Evolutionary conservation across 2,329 filamentous ascomycete species (phyloP).

Genomic region (Xylaria sp.): DNA sequence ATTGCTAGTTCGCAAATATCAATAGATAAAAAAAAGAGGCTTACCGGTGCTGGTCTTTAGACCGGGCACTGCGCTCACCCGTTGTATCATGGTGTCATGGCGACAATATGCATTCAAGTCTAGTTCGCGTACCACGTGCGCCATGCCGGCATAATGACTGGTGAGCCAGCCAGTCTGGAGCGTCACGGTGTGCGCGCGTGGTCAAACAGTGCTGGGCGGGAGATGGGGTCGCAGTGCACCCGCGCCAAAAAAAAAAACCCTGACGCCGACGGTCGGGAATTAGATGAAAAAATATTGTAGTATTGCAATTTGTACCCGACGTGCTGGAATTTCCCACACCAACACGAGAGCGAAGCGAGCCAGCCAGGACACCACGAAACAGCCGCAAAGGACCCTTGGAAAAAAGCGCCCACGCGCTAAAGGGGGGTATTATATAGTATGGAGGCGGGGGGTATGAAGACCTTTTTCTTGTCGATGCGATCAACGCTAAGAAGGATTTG

Average conservation of each 20-base stretch:
- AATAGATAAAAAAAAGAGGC: constrained; percentile 43
- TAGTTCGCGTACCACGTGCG: constrained; percentile 52
- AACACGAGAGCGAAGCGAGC: constrained; percentile 17
- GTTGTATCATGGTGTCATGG: constrained; percentile 61
- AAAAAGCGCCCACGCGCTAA: constrained; percentile 3
- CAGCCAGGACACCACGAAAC: constrained; percentile 27
- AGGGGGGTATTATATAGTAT: constrained; percentile 23
- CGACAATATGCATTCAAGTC: constrained; percentile 50
- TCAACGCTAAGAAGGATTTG: constrained; percentile 23
- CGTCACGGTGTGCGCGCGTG: constrained; percentile 17
- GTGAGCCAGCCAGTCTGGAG: constrained; percentile 37
- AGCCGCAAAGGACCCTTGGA: constrained; percentile 32
- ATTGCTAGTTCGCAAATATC: background rate
- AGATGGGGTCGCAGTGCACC: constrained; percentile 33
- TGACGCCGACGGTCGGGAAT: constrained; percentile 28
- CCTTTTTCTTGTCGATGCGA: constrained; percentile 21
- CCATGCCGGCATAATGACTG: constrained; percentile 51
- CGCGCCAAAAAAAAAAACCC: constrained; percentile 8
- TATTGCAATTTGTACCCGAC: constrained; percentile 40
- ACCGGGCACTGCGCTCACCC: constrained; percentile 66
- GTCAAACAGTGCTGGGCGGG: constrained; percentile 19
- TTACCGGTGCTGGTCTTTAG: constrained; percentile 71
- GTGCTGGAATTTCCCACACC: constrained; percentile 39
- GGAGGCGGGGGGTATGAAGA: constrained; percentile 31
- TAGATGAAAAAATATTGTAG: constrained; percentile 36